These are phyloP conservation scores for Sequoiadendron giganteum DNA, from an alignment of 75 land plant species.

Conservation along the genomic window DNA sequence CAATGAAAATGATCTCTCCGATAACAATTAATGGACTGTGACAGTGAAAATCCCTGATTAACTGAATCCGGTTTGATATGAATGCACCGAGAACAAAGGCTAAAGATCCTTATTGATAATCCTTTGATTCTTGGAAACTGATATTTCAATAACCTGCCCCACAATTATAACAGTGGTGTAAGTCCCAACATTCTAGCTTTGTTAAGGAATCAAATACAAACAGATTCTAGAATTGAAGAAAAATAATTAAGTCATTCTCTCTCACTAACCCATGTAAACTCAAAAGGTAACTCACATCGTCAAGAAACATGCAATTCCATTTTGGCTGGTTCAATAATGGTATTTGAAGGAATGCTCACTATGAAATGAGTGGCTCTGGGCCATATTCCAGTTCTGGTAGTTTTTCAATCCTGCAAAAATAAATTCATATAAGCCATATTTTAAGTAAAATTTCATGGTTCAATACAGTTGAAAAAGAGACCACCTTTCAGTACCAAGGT, in stretches of 20 bases:
- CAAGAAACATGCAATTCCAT: background rate
- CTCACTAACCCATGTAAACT: background rate
- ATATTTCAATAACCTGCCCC: background rate
- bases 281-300: background rate
- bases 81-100: background rate
- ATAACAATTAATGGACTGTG: too few species aligned
- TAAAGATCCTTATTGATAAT: background rate
- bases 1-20: too few species aligned
- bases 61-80: background rate
- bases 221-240: background rate
- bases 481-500: background rate
- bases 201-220: background rate
- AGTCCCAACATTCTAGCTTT: background rate
- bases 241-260: background rate
- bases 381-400: constrained; percentile 37
- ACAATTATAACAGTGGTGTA: background rate
- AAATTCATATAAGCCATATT: background rate
- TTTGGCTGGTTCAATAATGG: background rate
- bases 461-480: background rate
- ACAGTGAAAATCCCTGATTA: too few species aligned
- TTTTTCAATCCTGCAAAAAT: constrained; percentile 34
- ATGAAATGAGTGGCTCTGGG: constrained; percentile 24
- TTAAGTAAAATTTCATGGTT: background rate
- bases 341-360: background rate
- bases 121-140: background rate